A percentile compares a stretch with the other conserved stretches of the same genome.
phyloP scores from a whole-genome alignment of 441 rosid species.

The Eruca vesicaria region DNA sequence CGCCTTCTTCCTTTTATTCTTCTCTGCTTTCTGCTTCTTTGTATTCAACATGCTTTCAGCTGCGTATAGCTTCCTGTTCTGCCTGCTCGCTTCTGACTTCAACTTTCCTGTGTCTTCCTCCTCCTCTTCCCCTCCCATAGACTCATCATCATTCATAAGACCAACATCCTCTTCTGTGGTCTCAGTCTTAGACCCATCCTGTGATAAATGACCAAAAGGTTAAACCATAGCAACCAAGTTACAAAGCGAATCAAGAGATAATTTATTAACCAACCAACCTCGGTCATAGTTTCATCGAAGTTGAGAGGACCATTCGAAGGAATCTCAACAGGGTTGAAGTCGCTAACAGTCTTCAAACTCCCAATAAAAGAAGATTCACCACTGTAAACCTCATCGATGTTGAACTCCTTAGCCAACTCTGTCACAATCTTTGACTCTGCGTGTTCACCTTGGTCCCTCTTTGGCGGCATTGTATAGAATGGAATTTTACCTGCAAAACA shows the following conservation, averaged over 20 bases:
- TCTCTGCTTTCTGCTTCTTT: slow-evolving; percentile 70
- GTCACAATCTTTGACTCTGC: slow-evolving; percentile 76
- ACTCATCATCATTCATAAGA: slow-evolving; percentile 42
- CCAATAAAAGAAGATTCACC: slow-evolving; percentile 87
- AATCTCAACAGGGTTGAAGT: slow-evolving; percentile 68
- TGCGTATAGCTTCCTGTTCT: slow-evolving; percentile 68
- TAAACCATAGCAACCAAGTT: background rate
- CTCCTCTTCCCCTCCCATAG: slow-evolving; percentile 41
- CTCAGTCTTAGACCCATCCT: slow-evolving; percentile 25
- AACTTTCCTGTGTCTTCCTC: slow-evolving; percentile 35
- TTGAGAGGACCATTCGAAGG: slow-evolving; percentile 64
- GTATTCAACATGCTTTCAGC: slow-evolving; percentile 78
- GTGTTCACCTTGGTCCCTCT: slow-evolving; percentile 62
- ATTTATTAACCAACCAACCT: slow-evolving; percentile 52
- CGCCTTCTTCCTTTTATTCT: slow-evolving; percentile 68
- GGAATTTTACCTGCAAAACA: slow-evolving; percentile 80
- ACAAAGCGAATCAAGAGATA: background rate
- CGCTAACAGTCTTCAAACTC: slow-evolving; percentile 71
- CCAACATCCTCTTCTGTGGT: slow-evolving; percentile 9
- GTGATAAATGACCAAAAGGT: background rate
- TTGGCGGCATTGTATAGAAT: slow-evolving; percentile 84
- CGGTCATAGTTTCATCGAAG: slow-evolving; percentile 72
- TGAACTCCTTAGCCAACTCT: slow-evolving; percentile 78
- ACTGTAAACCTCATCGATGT: slow-evolving; percentile 76
- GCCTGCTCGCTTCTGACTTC: slow-evolving; percentile 46